Evolutionary conservation across 2,329 filamentous ascomycete species (phyloP).

Genomic region (Albifimbria verrucaria): DNA sequence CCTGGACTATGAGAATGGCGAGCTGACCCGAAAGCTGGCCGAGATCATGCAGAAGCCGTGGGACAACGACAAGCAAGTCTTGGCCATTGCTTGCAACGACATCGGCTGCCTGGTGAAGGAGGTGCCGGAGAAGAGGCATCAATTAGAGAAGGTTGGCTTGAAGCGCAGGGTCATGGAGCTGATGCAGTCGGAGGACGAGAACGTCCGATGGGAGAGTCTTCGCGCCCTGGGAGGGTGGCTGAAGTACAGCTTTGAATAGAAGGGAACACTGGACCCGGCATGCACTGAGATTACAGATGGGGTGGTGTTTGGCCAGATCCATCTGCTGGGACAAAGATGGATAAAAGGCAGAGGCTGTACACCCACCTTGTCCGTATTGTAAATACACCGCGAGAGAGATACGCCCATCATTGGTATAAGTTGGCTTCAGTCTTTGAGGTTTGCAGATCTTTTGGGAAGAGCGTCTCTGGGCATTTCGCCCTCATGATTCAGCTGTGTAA

Average conservation of each 20-base stretch:
- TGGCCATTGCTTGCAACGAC: slow-evolving; percentile 92
- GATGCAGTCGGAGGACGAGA: slow-evolving; percentile 86
- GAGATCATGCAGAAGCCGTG: slow-evolving; percentile 74
- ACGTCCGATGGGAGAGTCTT: slow-evolving; percentile 88
- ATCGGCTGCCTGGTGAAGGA: slow-evolving; percentile 86
- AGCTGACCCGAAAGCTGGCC: slow-evolving; percentile 75
- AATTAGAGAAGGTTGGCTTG: slow-evolving; percentile 78
- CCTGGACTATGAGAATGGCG: slow-evolving; percentile 76
- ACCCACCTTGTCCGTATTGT: background rate
- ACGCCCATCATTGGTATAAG: background rate
- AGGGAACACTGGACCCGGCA: background rate
- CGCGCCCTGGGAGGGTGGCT: slow-evolving; percentile 70
- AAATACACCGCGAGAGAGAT: background rate
- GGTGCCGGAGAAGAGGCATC: slow-evolving; percentile 76
- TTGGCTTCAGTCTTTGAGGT: background rate
- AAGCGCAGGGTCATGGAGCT: slow-evolving; percentile 90
- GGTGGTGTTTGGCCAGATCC: too few species aligned
- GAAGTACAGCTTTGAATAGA: slow-evolving; percentile 59
- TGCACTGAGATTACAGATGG: too few species aligned
- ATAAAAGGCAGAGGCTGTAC: background rate
- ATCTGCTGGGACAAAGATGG: too few species aligned
- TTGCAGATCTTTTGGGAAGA: background rate
- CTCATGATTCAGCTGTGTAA: background rate
- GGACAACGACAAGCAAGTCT: slow-evolving; percentile 79
- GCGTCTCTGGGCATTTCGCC: background rate